phyloP scores from a whole-genome alignment of 352 stramenopile genomes.

The Globisporangium cylindrosporum region DNA sequence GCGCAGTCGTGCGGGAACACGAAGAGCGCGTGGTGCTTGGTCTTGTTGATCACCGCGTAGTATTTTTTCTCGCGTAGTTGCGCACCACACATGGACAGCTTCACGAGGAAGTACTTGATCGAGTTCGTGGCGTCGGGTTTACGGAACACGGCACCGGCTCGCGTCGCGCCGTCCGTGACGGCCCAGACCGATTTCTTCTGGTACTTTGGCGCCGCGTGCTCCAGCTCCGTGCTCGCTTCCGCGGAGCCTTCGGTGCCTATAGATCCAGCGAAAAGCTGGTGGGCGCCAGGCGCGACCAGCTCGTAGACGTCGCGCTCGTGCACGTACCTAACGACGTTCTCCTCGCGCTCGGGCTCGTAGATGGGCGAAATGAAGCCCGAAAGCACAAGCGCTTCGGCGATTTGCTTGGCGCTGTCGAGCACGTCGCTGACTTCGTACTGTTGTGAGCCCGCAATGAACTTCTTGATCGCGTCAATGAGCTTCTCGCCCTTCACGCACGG shows the following conservation, averaged over 20 bases:
- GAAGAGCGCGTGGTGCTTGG: slow-evolving; percentile 18
- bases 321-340: slow-evolving; percentile 24
- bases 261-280: neutral
- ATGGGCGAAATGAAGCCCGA: slow-evolving; percentile 32
- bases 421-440: slow-evolving; percentile 26
- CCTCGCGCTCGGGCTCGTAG: slow-evolving; percentile 19
- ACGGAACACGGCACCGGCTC: slow-evolving; percentile 25
- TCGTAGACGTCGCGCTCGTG: slow-evolving; percentile 39
- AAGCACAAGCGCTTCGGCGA: slow-evolving; percentile 30
- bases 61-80: slow-evolving; percentile 1
- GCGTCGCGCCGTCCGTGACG: slow-evolving; percentile 33
- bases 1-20: slow-evolving; percentile 18
- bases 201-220: slow-evolving; percentile 1
- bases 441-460: slow-evolving; percentile 18
- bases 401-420: slow-evolving; percentile 21
- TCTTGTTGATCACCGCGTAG: slow-evolving; percentile 25
- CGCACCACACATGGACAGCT: slow-evolving; percentile 5
- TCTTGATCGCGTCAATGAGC: slow-evolving; percentile 30
- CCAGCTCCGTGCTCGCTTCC: neutral
- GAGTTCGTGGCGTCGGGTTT: slow-evolving; percentile 6
- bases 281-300: slow-evolving; percentile 39
- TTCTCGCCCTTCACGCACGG: slow-evolving; percentile 36
- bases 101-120: neutral
- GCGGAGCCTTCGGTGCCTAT: neutral
- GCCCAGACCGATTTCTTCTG: slow-evolving; percentile 30